A percentile compares a stretch with the other conserved stretches of the same genome.
These are phyloP conservation scores for Trichosporon coremiiforme DNA, from an alignment of 1,284 basidiomycete species.

Conservation along the genomic window DNA sequence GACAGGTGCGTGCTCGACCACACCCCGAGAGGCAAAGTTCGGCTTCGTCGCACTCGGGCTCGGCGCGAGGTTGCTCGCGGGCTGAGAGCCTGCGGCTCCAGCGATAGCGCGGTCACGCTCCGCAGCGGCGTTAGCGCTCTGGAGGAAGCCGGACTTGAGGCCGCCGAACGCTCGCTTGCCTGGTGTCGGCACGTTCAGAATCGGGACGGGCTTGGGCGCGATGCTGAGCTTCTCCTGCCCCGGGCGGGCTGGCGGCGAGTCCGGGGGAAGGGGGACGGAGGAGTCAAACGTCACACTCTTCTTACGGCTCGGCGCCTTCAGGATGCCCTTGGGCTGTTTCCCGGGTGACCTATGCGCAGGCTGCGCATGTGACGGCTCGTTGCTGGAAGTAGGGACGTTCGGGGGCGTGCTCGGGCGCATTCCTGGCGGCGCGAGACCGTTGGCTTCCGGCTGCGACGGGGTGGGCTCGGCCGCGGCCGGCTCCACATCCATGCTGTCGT, in stretches of 20 bases:
- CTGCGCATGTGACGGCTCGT: neutral
- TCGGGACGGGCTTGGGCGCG: conserved; percentile 38
- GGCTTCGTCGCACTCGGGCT: conserved; percentile 7
- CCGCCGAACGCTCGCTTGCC: conserved; percentile 39
- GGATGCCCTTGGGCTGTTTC: conserved; percentile 40
- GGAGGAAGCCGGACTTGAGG: conserved; percentile 47
- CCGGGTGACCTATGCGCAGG: neutral
- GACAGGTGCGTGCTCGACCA: neutral
- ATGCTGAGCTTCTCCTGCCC: conserved; percentile 24
- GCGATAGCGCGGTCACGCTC: conserved; percentile 5
- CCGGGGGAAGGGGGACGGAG: conserved; percentile 44
- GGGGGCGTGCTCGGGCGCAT: neutral
- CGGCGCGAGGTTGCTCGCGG: conserved; percentile 6
- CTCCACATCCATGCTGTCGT: conserved; percentile 25
- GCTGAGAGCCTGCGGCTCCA: no score
- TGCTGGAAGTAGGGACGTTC: neutral
- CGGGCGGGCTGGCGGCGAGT: conserved; percentile 34
- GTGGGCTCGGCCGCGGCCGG: neutral
- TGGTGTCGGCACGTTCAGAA: conserved; percentile 41
- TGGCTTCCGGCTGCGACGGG: neutral
- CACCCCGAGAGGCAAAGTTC: neutral
- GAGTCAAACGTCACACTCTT: conserved; percentile 53
- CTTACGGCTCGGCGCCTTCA: conserved; percentile 46
- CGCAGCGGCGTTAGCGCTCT: conserved; percentile 16
- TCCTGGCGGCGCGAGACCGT: neutral